Evolutionary conservation across 2,329 filamentous ascomycete species (phyloP), one percentile per base, ranked within the genome.

Genomic region (Boeremia lycopersici): DNA sequence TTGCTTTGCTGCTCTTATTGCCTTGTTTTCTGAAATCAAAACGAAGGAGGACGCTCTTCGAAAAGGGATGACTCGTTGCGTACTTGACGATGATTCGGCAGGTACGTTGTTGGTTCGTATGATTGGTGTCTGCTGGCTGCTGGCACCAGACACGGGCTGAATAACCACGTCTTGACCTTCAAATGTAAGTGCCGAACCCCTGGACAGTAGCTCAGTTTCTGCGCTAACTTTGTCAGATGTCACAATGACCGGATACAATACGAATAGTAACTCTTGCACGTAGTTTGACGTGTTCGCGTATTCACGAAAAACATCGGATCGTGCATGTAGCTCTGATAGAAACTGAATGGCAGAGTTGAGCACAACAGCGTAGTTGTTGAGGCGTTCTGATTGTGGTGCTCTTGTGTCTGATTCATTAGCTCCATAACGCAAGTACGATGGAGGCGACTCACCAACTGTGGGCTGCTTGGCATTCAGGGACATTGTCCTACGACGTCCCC

Each of bases 1-100:
- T 31, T 85, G 79, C 11, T 84, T 86, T 2, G 85, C 83, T 1
- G 78, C 55, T 39, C 62, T 67, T 9, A 83, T 81, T 0, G 82
- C 79, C 52, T 85, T 84, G 51, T 90, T 86, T 2, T 90, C 84
- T 6, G 90, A 92, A 19, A 99, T 81, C 1, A 99, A 83, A 28
- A 98, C 87, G 71, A 98, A 99, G 0, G 93, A 97, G 0, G 93
- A 97, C 1, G 90, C 89, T 64, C 93, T 86, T 30, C 88, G 86
- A 25, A 96, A 80, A 17, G 87, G 85, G 6, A 86, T 84, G 0
- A 88, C 86, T 56, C 82, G 74, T 34, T 76, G 69, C 36, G 63
- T 48, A 11, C 63, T 67, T 3, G 72, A 70, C n/a, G 63, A 65
- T 28, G 72, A 73, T 6, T 74, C 65, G 1, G 50, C 38, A 8